Evolutionary conservation across 164 flowering plant genomes (phyloP), one percentile per base, ranked within the genome.

Genomic region (Tetracentron sinense): DNA sequence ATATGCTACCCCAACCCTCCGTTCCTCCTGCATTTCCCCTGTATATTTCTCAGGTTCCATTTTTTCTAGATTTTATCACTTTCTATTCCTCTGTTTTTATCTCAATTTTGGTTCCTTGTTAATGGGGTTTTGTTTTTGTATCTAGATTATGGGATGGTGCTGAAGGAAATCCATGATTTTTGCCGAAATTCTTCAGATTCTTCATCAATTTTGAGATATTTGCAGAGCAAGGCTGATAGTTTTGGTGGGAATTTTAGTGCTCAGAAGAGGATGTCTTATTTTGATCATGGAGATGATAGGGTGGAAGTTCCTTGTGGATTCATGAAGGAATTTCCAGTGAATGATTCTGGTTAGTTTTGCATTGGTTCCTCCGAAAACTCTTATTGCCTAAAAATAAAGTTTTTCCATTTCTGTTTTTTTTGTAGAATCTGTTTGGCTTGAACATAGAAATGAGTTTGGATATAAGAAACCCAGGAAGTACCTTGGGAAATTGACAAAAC

Each of bases 251-350:
- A 84, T 74, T 79, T 90, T 21, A 81, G 82, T 62, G 64, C 74
- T 51, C 73, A 71, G 49, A 71, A 74, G 65, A 81, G 97, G 42
- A 33, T 79, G 53, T 81, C 88, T 31, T 85, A 77, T 72, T 91
- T 82, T 61, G 64, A 81, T 78, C 82, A 70, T 63, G 38, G 26
- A 1, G 73, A 81, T 48, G 73, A 71, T 65, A 59, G 38, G 1
- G 31, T 53, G 17, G 75, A 75, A 58, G 66, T 94, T 52, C 96
- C 97, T 17, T 91, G 98, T 69, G 98, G 97, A 54, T 89, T 94
- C 73, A 75, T 87, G 57, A 86, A 79, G 68, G 69, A 74, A 23
- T 86, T 89, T 60, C 92, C 90, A 0, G 66, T 89, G 26, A 73
- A 76, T 63, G 42, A 78, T 62, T 64, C 81, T 51, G 95, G 98